Evolutionary conservation across 345 rosid genomes (phyloP).

Genomic region (Linum trigynum): DNA sequence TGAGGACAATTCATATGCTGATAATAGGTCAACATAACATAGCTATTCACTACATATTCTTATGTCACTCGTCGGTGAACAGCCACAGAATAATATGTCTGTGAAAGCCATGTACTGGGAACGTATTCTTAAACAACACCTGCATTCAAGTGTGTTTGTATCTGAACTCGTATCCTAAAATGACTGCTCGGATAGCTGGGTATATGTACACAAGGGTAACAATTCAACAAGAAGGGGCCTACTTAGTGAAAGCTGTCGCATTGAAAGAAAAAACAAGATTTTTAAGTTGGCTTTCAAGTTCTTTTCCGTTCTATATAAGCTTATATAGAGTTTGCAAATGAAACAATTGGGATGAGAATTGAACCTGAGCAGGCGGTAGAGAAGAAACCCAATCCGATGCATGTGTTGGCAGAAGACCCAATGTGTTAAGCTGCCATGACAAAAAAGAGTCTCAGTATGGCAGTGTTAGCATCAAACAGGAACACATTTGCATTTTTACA

Average conservation of each 20-base stretch:
- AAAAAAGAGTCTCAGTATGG: constrained; percentile 3
- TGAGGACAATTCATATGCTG: too few relatives aligned
- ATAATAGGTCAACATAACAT: too few relatives aligned
- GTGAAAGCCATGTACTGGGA: too few relatives aligned
- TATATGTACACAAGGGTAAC: too few relatives aligned
- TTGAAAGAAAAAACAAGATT: not conserved
- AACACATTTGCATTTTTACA: not conserved
- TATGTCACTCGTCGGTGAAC: too few relatives aligned
- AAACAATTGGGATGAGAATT: constrained; percentile 6
- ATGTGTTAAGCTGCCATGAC: constrained; percentile 70
- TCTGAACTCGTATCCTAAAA: too few relatives aligned
- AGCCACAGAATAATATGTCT: too few relatives aligned
- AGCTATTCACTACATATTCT: too few relatives aligned
- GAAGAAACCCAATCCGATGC: constrained; percentile 99
- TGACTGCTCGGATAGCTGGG: too few relatives aligned
- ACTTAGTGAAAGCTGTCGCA: not conserved
- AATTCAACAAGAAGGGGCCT: not conserved
- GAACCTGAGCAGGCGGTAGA: constrained; percentile 90
- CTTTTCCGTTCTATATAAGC: not conserved
- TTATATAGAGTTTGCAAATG: not conserved
- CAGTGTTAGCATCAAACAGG: not conserved
- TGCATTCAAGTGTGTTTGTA: too few relatives aligned
- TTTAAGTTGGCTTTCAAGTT: not conserved
- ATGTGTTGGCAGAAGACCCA: constrained; percentile 98
- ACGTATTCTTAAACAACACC: too few relatives aligned